A percentile compares a stretch with the other conserved stretches of the same genome.
Conservation (phyloP, 2,329 filamentous ascomycete species). For the Rhytidhysteron rufulum region DNA sequence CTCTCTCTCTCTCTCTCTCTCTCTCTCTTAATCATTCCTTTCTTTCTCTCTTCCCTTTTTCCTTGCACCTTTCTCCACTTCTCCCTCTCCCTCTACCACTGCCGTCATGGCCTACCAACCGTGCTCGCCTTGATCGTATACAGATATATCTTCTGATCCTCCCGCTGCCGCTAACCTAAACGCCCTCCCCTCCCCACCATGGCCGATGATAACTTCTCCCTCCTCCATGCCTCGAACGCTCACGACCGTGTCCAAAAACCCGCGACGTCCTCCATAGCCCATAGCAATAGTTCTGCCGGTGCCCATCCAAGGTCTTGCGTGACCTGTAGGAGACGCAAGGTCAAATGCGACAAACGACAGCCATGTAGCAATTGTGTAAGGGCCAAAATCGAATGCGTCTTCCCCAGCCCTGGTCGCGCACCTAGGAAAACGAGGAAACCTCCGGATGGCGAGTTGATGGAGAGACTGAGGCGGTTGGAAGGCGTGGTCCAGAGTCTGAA, state of each 20-base stretch:
- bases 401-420: constrained; percentile 69
- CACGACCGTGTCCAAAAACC: constrained; percentile 17
- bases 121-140: no score
- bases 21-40: no score
- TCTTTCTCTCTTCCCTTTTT: no score
- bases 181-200: background rate
- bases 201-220: constrained; percentile 1
- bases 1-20: no score
- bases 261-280: constrained; percentile 7
- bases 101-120: no score
- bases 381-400: constrained; percentile 67
- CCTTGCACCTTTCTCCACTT: no score
- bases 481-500: constrained; percentile 66
- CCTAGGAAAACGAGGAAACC: constrained; percentile 66
- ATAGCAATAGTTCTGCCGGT: constrained; percentile 12
- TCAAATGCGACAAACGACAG: constrained; percentile 75
- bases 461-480: constrained; percentile 68
- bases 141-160: background rate
- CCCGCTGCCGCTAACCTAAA: background rate
- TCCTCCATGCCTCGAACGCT: constrained; percentile 12
- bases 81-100: no score
- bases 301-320: constrained; percentile 32
- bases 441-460: constrained; percentile 67
- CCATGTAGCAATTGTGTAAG: constrained; percentile 72
- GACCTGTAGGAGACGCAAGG: constrained; percentile 51